These are phyloP conservation scores for Coemansia sp. DNA, from an alignment of 192 early-diverging fungal genomes.

Conservation along the genomic window DNA sequence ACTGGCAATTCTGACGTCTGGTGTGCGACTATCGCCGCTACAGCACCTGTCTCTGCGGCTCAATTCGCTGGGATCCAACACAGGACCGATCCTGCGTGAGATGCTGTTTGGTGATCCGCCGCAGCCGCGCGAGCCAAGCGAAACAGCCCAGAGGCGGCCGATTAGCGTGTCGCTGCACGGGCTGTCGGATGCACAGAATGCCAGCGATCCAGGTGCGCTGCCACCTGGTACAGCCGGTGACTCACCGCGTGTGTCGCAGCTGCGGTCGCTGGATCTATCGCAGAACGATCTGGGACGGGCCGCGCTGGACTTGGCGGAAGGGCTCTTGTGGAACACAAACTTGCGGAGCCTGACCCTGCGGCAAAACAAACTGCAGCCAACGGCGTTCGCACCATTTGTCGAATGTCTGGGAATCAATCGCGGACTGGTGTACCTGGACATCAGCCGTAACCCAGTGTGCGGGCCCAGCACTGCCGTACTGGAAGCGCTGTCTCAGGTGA, in stretches of 20 bases:
- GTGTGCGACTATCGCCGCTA: constrained; percentile 49
- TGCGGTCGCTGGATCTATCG: constrained; percentile 51
- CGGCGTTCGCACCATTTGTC: constrained; percentile 44
- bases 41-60: constrained; percentile 51
- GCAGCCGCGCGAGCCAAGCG: constrained; percentile 15
- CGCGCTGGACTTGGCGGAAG: constrained; percentile 47
- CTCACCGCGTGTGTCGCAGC: constrained; percentile 43
- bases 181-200: constrained; percentile 45
- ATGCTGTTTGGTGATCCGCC: constrained; percentile 55
- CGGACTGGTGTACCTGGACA: constrained; percentile 54
- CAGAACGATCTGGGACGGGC: constrained; percentile 53
- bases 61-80: constrained; percentile 40
- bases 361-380: constrained; percentile 56
- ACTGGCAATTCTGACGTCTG: constrained; percentile 54
- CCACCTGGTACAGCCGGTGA: constrained; percentile 12
- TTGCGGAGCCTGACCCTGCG: constrained; percentile 48
- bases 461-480: constrained; percentile 35
- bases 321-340: constrained; percentile 51
- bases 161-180: constrained; percentile 51
- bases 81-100: constrained; percentile 50
- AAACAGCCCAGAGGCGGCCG: constrained; percentile 24
- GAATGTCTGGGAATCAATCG: constrained; percentile 56
- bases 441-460: constrained; percentile 59
- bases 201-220: constrained; percentile 13
- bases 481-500: constrained; percentile 47